These are phyloP conservation scores for Penicillium coffeae DNA, from an alignment of 495 filamentous ascomycete species.

Conservation along the genomic window DNA sequence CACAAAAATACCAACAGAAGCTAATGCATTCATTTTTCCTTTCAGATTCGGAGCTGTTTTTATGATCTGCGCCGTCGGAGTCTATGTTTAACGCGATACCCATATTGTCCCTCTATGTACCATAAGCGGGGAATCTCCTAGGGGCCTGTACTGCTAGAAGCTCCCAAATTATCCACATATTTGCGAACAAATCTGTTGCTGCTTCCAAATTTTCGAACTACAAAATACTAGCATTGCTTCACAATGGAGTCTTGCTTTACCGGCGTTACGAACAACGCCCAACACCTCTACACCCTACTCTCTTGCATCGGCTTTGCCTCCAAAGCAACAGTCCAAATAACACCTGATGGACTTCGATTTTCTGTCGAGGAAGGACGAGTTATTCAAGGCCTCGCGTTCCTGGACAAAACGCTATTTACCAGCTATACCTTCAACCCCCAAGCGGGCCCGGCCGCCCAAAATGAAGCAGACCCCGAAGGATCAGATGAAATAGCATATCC, in stretches of 20 bases:
- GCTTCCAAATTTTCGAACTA: neutral
- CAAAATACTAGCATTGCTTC: slow-evolving; percentile 7
- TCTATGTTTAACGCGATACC: slow-evolving; percentile 78
- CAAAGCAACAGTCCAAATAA: slow-evolving; percentile 81
- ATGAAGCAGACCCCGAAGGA: slow-evolving; percentile 33
- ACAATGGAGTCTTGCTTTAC: slow-evolving; percentile 60
- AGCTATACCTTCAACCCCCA: slow-evolving; percentile 65
- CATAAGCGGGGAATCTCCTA: slow-evolving; percentile 32
- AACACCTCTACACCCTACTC: slow-evolving; percentile 84
- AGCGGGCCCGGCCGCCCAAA: slow-evolving; percentile 21
- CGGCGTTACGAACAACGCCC: slow-evolving; percentile 79
- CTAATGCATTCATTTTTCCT: slow-evolving; percentile 10
- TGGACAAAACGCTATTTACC: slow-evolving; percentile 82
- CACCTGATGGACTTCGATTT: slow-evolving; percentile 77
- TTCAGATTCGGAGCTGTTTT: slow-evolving; percentile 88
- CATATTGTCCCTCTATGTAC: slow-evolving; percentile 38
- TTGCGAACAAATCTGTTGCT: slow-evolving; percentile 7
- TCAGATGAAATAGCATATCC: slow-evolving; percentile 31
- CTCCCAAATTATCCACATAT: slow-evolving; percentile 24
- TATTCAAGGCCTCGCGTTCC: slow-evolving; percentile 83
- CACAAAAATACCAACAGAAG: slow-evolving; percentile 1
- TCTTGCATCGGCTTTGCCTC: slow-evolving; percentile 79
- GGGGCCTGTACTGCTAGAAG: slow-evolving; percentile 36
- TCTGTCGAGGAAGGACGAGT: slow-evolving; percentile 78
- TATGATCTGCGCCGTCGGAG: slow-evolving; percentile 97